Conservation (phyloP, 2,329 filamentous ascomycete species). For the Botrytis pseudocinerea region DNA sequence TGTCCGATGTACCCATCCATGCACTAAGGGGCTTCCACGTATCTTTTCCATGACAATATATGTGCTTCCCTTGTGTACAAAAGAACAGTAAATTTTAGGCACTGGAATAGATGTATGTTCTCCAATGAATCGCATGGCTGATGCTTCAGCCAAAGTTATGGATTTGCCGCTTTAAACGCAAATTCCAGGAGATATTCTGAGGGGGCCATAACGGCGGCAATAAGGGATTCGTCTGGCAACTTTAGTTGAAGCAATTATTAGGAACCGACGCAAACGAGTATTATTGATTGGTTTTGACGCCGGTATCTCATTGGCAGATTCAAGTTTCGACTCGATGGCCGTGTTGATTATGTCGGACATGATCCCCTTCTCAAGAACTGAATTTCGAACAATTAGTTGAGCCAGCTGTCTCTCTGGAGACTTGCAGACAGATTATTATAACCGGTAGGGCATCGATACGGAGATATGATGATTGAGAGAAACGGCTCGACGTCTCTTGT, state of each 20-base stretch:
- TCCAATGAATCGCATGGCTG: constrained; percentile 41
- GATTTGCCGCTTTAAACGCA: constrained; percentile 40
- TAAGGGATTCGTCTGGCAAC: background rate
- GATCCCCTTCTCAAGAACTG: background rate
- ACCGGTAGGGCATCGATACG: background rate
- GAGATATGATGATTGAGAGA: background rate
- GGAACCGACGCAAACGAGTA: background rate
- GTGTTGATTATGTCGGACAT: background rate
- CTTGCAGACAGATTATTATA: background rate
- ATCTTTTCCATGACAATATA: constrained; percentile 46
- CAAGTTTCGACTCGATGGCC: background rate
- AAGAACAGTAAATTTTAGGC: constrained; percentile 43
- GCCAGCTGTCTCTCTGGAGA: background rate
- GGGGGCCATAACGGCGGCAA: background rate
- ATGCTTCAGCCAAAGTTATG: constrained; percentile 41
- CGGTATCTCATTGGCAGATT: background rate
- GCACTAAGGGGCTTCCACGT: constrained; percentile 40
- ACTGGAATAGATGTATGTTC: constrained; percentile 44
- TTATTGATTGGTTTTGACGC: background rate
- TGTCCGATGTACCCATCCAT: constrained; percentile 24
- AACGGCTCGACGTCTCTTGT: background rate
- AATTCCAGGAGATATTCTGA: background rate
- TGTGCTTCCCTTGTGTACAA: constrained; percentile 35
- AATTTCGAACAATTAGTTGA: background rate
- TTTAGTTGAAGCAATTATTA: background rate